These are phyloP conservation scores for Corynespora cassiicola DNA, from an alignment of 2,329 filamentous ascomycete species.

Conservation along the genomic window DNA sequence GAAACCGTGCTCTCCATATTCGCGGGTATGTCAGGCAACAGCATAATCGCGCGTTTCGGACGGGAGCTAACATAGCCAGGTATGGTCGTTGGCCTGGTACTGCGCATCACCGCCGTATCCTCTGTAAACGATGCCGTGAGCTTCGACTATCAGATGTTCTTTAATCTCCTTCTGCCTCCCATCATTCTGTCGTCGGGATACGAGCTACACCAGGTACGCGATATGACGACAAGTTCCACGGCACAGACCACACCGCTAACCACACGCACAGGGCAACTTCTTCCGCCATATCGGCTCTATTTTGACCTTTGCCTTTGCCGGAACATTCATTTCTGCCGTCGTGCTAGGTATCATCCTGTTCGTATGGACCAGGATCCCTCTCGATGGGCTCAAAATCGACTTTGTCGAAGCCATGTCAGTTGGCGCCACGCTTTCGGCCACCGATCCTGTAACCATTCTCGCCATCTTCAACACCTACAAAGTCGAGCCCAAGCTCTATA, in stretches of 20 bases:
- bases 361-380: conserved; percentile 84
- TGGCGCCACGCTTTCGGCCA: conserved; percentile 93
- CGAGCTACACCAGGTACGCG: conserved; percentile 81
- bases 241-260: conserved; percentile 1
- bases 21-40: conserved; percentile 66
- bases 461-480: conserved; percentile 99
- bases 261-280: conserved; percentile 76
- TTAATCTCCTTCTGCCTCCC: conserved; percentile 96
- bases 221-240: not conserved
- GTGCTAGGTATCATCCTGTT: conserved; percentile 89
- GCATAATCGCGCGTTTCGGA: conserved; percentile 8
- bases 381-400: conserved; percentile 83
- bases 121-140: conserved; percentile 89
- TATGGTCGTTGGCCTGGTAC: conserved; percentile 91
- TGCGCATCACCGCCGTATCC: conserved; percentile 80
- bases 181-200: conserved; percentile 98
- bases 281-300: conserved; percentile 98
- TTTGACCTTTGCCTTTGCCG: conserved; percentile 94
- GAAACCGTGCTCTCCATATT: conserved; percentile 99
- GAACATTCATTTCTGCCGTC: conserved; percentile 96
- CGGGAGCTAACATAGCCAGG: conserved; percentile 58
- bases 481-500: conserved; percentile 98
- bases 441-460: conserved; percentile 95
- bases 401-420: conserved; percentile 98
- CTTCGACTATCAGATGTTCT: conserved; percentile 99